These are phyloP conservation scores for Phlebopus sp. DNA, from an alignment of 1,284 basidiomycete species.

Conservation along the genomic window DNA sequence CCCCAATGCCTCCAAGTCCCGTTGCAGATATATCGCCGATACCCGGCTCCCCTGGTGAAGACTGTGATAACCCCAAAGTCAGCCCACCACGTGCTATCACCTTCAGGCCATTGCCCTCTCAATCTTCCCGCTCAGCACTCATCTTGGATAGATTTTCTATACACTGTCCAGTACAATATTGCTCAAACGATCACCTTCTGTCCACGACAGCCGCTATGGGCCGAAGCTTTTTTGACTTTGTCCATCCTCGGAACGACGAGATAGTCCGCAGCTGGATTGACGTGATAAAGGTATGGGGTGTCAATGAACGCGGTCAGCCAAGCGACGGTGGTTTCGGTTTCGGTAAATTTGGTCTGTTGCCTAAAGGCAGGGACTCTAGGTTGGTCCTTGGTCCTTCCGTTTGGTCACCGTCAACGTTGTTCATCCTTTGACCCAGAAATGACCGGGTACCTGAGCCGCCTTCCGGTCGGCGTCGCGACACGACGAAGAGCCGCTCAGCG, in stretches of 20 bases:
- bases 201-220: constrained; percentile 53
- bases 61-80: constrained; percentile 5
- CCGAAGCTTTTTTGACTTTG: constrained; percentile 74
- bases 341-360: constrained; percentile 58
- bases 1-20: constrained; percentile 54
- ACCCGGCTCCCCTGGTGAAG: constrained; percentile 9
- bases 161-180: constrained; percentile 61
- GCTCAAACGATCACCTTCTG: constrained; percentile 67
- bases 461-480: constrained; percentile 28
- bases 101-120: constrained; percentile 58
- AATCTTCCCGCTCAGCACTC: constrained; percentile 66
- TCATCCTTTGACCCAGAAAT: constrained; percentile 17
- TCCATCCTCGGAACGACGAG: constrained; percentile 55
- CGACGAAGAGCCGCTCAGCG: constrained; percentile 11
- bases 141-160: constrained; percentile 72
- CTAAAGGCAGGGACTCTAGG: constrained; percentile 60
- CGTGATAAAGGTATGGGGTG: constrained; percentile 73
- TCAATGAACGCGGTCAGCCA: constrained; percentile 74
- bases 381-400: constrained; percentile 22
- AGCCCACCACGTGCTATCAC: constrained; percentile 33
- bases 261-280: constrained; percentile 68
- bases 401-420: background rate
- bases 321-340: constrained; percentile 80
- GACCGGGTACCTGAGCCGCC: constrained; percentile 23
- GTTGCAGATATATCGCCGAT: constrained; percentile 25